A percentile compares a stretch with the other conserved stretches of the same genome.
These are phyloP conservation scores for Cryptosporidium parvum DNA, from an alignment of 169 alveolate genomes.

Conservation along the genomic window DNA sequence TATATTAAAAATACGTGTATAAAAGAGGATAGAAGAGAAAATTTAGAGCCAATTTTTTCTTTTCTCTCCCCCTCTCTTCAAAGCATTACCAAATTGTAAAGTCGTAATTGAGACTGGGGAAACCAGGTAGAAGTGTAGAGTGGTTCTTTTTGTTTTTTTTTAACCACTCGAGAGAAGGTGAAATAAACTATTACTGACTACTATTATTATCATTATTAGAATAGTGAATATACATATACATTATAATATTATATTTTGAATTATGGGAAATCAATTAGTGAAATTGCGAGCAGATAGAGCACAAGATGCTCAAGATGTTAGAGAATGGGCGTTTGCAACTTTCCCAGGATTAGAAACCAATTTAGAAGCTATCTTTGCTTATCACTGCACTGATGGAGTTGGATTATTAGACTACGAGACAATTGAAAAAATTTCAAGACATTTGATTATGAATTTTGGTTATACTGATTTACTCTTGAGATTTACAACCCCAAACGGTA, in stretches of 20 bases:
- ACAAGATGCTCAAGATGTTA: constrained; percentile 68
- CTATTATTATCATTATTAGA: background rate
- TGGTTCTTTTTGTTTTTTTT: background rate
- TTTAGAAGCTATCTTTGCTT: constrained; percentile 67
- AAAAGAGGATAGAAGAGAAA: background rate
- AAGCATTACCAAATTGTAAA: background rate
- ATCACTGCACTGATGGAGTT: constrained; percentile 61
- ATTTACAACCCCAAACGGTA: constrained; percentile 41
- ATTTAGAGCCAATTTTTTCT: too few relatives aligned
- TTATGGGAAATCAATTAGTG: constrained; percentile 73
- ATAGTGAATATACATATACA: background rate
- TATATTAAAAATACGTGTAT: background rate
- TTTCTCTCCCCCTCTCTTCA: background rate
- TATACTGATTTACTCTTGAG: constrained; percentile 59
- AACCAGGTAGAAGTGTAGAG: background rate
- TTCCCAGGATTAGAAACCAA: constrained; percentile 72
- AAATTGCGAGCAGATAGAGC: constrained; percentile 62
- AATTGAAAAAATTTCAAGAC: constrained; percentile 61
- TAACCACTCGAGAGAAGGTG: background rate
- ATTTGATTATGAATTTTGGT: constrained; percentile 67
- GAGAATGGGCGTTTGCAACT: constrained; percentile 75
- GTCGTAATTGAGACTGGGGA: background rate
- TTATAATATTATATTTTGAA: background rate
- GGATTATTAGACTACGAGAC: constrained; percentile 52
- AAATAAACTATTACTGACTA: background rate